These are phyloP conservation scores for Lepiota brunneoincarnata DNA, from an alignment of 768 basidiomycete genomes.

Conservation along the genomic window DNA sequence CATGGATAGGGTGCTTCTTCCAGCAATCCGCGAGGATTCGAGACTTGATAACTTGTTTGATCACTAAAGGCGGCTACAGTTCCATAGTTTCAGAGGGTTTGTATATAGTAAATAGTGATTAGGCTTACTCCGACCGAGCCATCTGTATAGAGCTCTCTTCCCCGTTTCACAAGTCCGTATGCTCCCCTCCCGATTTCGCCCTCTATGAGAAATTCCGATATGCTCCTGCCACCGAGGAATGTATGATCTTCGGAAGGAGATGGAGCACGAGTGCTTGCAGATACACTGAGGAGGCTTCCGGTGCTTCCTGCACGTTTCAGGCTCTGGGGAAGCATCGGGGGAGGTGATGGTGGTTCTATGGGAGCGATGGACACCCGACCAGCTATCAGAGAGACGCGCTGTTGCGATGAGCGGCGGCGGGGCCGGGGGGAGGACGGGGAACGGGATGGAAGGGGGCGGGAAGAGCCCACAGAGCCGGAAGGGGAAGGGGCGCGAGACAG, in stretches of 20 bases:
- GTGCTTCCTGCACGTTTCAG: conserved; percentile 64
- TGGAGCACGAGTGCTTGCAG: conserved; percentile 60
- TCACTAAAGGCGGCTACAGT: conserved; percentile 79
- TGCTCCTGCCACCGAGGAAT: conserved; percentile 64
- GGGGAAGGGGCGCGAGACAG: conserved; percentile 22
- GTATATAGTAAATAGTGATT: conserved; percentile 13
- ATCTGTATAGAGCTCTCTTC: conserved; percentile 70
- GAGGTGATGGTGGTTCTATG: conserved; percentile 68
- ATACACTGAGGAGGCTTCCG: conserved; percentile 60
- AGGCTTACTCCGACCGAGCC: conserved; percentile 79
- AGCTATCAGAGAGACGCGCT: conserved; percentile 80
- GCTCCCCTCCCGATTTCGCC: conserved; percentile 91
- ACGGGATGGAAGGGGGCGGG: conserved; percentile 32
- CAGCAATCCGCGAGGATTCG: conserved; percentile 98
- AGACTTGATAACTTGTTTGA: conserved; percentile 98
- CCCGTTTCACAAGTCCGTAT: conserved; percentile 93
- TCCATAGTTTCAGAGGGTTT: conserved; percentile 17
- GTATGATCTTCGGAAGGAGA: conserved; percentile 49
- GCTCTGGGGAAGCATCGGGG: conserved; percentile 57
- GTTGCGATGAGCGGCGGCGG: conserved; percentile 77
- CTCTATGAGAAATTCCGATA: conserved; percentile 84
- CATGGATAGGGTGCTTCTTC: conserved; percentile 94
- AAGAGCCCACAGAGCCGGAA: conserved; percentile 25
- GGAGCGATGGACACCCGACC: conserved; percentile 78
- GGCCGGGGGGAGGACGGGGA: conserved; percentile 62